Conservation (phyloP, 2,329 filamentous ascomycete species). For the Aspergillus uvarum region DNA sequence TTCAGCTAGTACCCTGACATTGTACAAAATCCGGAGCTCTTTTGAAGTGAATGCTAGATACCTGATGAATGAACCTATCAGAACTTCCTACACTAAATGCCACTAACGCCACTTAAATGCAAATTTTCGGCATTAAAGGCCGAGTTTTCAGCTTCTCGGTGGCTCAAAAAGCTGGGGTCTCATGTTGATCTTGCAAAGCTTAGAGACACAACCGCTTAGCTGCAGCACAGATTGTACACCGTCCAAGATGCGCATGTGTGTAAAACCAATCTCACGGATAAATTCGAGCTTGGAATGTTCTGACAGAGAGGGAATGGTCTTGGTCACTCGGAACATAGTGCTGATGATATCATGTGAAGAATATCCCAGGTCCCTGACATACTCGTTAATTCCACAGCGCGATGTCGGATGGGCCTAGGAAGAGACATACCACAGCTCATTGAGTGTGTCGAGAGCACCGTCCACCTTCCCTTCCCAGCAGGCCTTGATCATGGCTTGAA, state of each 20-base stretch:
- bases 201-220: slow-evolving; percentile 85
- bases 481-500: slow-evolving; percentile 97
- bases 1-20: not conserved
- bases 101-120: slow-evolving; percentile 26
- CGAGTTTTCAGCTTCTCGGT: slow-evolving; percentile 31
- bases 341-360: slow-evolving; percentile 99
- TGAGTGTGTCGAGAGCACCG: slow-evolving; percentile 77
- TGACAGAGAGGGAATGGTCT: slow-evolving; percentile 86
- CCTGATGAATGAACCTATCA: not conserved
- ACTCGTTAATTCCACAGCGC: not conserved
- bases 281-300: slow-evolving; percentile 97
- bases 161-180: slow-evolving; percentile 74
- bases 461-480: slow-evolving; percentile 93
- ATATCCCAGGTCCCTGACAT: slow-evolving; percentile 72
- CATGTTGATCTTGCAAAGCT: slow-evolving; percentile 96
- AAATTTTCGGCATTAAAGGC: slow-evolving; percentile 7
- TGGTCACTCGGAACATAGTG: slow-evolving; percentile 98
- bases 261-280: slow-evolving; percentile 97
- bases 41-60: slow-evolving; percentile 1
- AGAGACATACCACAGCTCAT: slow-evolving; percentile 73
- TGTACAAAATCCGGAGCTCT: not conserved
- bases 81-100: slow-evolving; percentile 13
- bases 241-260: slow-evolving; percentile 98
- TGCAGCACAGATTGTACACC: slow-evolving; percentile 94
- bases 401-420: not conserved